These are phyloP conservation scores for Jacaranda mimosifolia DNA, from an alignment of 257 asterid species.

Conservation along the genomic window DNA sequence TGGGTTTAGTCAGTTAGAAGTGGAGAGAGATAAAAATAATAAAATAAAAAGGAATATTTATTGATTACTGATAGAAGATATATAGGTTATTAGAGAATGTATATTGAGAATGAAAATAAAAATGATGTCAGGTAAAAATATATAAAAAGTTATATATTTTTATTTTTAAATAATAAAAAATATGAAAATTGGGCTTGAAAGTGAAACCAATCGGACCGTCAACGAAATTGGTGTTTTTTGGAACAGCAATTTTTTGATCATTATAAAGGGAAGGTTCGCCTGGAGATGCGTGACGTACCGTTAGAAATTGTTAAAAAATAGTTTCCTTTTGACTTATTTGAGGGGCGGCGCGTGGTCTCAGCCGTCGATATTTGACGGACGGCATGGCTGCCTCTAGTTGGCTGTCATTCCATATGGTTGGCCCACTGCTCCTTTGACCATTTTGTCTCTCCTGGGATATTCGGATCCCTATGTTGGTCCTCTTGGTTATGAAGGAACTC, in stretches of 20 bases:
- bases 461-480: constrained; percentile 50
- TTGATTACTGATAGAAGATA: too few species aligned
- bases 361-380: constrained; percentile 54
- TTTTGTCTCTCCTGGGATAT: constrained; percentile 40
- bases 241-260: constrained; percentile 28
- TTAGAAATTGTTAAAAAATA: constrained; percentile 24
- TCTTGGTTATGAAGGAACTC: constrained; percentile 12
- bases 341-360: constrained; percentile 55
- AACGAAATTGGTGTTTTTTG: constrained; percentile 38
- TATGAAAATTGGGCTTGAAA: background rate
- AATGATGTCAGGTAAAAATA: too few species aligned
- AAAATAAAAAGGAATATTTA: too few species aligned
- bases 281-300: constrained; percentile 62
- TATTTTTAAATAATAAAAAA: too few species aligned
- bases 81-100: too few species aligned
- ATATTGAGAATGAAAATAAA: too few species aligned
- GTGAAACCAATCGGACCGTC: background rate
- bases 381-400: constrained; percentile 51
- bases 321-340: constrained; percentile 43
- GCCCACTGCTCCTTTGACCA: constrained; percentile 36
- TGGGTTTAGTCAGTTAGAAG: too few species aligned
- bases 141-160: too few species aligned
- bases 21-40: too few species aligned
- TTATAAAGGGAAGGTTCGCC: constrained; percentile 47
- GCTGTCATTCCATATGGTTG: constrained; percentile 34